A percentile compares a stretch with the other conserved stretches of the same genome.
Conservation (phyloP, 225 moss, liverwort and hornwort genomes). For the Bryum argenteum region DNA sequence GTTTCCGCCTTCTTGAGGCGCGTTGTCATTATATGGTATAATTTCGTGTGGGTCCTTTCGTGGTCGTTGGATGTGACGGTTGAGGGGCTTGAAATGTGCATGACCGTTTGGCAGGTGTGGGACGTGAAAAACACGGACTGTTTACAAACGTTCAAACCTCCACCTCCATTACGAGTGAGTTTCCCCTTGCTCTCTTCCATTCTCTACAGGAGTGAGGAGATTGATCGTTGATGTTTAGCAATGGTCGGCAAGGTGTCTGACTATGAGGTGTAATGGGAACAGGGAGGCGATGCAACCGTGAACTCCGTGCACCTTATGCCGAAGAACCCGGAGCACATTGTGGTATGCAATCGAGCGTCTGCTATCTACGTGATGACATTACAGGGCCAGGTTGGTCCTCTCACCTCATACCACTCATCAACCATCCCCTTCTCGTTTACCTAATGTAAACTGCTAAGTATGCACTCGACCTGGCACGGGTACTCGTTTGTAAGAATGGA, state of each 20-base stretch:
- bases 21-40: background rate
- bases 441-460: background rate
- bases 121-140: conserved; percentile 93
- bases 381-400: conserved; percentile 83
- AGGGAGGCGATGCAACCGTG: conserved; percentile 91
- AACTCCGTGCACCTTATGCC: conserved; percentile 87
- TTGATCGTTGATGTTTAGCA: background rate
- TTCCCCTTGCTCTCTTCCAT: conserved; percentile 2
- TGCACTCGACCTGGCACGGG: background rate
- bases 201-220: background rate
- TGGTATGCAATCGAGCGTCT: conserved; percentile 85
- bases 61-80: background rate
- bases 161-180: conserved; percentile 88
- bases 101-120: conserved; percentile 76
- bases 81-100: background rate
- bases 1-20: background rate
- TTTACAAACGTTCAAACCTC: conserved; percentile 94
- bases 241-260: conserved; percentile 19
- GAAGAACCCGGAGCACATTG: conserved; percentile 85
- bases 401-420: background rate
- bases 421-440: background rate
- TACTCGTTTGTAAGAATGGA: too few relatives aligned
- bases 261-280: conserved; percentile 5
- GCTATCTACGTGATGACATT: conserved; percentile 82
- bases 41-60: background rate